Evolutionary conservation across 345 rosid species (phyloP).

Genomic region (Carallia brachiata): DNA sequence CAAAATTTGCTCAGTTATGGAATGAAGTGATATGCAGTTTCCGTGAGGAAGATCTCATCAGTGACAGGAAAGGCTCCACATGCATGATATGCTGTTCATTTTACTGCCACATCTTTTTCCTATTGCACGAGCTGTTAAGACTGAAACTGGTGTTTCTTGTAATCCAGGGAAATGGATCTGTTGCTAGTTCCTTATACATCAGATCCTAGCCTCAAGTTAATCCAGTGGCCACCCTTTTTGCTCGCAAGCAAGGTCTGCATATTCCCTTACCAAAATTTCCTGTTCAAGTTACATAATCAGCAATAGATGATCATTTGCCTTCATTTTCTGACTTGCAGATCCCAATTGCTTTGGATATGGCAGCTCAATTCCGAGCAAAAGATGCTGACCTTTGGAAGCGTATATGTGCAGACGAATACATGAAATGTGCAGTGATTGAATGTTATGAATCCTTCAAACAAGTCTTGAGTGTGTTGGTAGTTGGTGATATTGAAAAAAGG

Average conservation of each 20-base stretch:
- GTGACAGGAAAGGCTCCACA: slow-evolving; percentile 70
- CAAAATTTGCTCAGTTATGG: slow-evolving; percentile 97
- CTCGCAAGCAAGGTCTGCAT: slow-evolving; percentile 91
- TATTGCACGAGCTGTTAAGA: slow-evolving; percentile 15
- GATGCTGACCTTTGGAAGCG: slow-evolving; percentile 97
- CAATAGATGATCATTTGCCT: neutral
- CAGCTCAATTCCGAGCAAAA: slow-evolving; percentile 70
- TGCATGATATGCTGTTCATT: slow-evolving; percentile 10
- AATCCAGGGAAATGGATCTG: slow-evolving; percentile 94
- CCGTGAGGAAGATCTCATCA: slow-evolving; percentile 98
- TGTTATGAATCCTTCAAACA: slow-evolving; percentile 92
- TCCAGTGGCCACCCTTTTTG: slow-evolving; percentile 99
- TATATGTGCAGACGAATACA: slow-evolving; percentile 88
- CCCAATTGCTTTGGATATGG: slow-evolving; percentile 94
- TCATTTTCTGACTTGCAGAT: slow-evolving; percentile 49
- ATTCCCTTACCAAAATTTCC: slow-evolving; percentile 3
- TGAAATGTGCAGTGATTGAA: slow-evolving; percentile 98
- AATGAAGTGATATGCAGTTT: slow-evolving; percentile 91
- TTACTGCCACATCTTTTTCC: slow-evolving; percentile 7
- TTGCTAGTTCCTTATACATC: slow-evolving; percentile 86
- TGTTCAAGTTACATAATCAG: neutral
- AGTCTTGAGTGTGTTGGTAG: slow-evolving; percentile 67
- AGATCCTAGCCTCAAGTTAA: slow-evolving; percentile 86
- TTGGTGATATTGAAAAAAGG: slow-evolving; percentile 98
- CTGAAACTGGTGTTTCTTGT: slow-evolving; percentile 25